Conservation (phyloP, 2,329 filamentous ascomycete genomes). For the Monascus ruber region DNA sequence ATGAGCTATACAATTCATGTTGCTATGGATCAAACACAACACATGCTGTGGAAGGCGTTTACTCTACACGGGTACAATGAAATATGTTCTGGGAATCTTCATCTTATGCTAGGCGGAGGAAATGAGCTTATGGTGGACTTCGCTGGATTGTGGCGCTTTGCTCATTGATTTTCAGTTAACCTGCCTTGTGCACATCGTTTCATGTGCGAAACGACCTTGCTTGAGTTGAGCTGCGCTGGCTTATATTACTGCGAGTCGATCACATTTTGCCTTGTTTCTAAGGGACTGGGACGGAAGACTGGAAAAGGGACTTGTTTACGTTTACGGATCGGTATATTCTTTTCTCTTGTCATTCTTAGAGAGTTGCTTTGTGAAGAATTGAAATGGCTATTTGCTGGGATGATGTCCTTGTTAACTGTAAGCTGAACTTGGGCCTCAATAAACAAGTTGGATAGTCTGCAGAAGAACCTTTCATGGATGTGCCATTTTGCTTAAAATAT, state of each 20-base stretch:
- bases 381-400: slow-evolving; percentile 7
- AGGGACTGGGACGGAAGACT: slow-evolving; percentile 1
- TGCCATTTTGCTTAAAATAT: no score
- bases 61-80: slow-evolving; percentile 14
- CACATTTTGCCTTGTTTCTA: background rate
- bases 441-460: slow-evolving; percentile 2
- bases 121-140: slow-evolving; percentile 7
- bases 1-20: slow-evolving; percentile 1
- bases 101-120: slow-evolving; percentile 5
- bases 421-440: background rate
- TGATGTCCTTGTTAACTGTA: no score
- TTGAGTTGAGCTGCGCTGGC: background rate
- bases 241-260: background rate
- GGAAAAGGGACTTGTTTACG: slow-evolving; percentile 3
- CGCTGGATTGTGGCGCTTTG: slow-evolving; percentile 7
- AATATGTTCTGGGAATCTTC: slow-evolving; percentile 10
- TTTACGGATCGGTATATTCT: background rate
- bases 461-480: no score
- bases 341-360: background rate
- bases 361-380: slow-evolving; percentile 9
- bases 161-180: background rate
- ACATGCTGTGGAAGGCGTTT: slow-evolving; percentile 7
- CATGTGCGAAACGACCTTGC: no score
- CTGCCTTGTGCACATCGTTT: no score
- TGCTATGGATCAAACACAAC: background rate